Percentiles rank a stretch among this genome's conserved stretches.
Evolutionary conservation across 768 basidiomycete genomes (phyloP).

Genomic region (Basidioascus undulatus): DNA sequence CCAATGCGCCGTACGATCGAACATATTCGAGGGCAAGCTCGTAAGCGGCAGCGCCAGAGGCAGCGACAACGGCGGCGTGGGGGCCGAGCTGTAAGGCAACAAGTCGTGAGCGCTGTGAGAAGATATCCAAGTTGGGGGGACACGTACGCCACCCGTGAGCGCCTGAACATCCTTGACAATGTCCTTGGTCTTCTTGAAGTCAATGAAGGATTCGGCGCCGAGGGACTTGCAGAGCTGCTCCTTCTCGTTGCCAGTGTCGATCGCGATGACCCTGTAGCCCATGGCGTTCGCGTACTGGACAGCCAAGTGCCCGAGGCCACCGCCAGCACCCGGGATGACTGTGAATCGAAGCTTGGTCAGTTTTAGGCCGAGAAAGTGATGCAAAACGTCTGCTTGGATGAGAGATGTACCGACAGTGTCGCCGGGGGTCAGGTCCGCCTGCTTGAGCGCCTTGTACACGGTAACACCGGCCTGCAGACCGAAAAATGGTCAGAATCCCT

Average conservation of each 20-base stretch:
- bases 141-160: conserved; percentile 30
- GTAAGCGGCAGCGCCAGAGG: conserved; percentile 20
- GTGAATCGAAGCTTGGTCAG: conserved; percentile 28
- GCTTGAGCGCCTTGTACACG: conserved; percentile 59
- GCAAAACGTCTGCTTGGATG: too few species aligned
- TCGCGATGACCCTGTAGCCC: conserved; percentile 53
- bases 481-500: background rate
- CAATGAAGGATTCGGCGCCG: conserved; percentile 41
- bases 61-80: conserved; percentile 27
- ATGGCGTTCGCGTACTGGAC: conserved; percentile 53
- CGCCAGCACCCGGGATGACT: conserved; percentile 45
- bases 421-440: conserved; percentile 33
- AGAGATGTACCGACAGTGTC: conserved; percentile 21
- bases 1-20: conserved; percentile 39
- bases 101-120: too few species aligned
- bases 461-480: conserved; percentile 29
- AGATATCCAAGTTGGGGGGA: too few species aligned
- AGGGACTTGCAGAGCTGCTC: conserved; percentile 31
- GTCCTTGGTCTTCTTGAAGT: conserved; percentile 42
- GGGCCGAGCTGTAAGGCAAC: conserved; percentile 46
- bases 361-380: too few species aligned
- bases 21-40: conserved; percentile 36
- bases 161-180: conserved; percentile 38
- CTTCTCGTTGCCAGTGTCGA: conserved; percentile 56
- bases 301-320: conserved; percentile 18